Base-by-base conservation (phyloP, 495 filamentous ascomycete genomes). In the Daldinia childiae region DNA sequence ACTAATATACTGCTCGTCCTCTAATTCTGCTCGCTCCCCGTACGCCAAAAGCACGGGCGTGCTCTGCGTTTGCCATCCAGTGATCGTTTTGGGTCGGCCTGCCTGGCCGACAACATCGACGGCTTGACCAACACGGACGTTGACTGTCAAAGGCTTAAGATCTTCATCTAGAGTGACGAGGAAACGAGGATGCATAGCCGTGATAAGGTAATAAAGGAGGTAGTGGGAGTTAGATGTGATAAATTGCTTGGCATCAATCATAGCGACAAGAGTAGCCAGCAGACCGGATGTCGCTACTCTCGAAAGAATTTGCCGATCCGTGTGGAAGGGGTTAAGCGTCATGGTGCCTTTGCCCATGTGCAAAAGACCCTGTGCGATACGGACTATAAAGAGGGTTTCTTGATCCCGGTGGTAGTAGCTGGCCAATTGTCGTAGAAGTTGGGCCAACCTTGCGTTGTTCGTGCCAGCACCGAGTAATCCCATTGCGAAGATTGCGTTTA, bases 341-440 rank as follows among this genome's bases (percentile, higher is more conserved):
- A 98, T 88, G 3, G 95, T 98, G 74, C 96, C 95, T 84, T 99
- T 99, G 84, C 95, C 95, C 95, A 98, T 97, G 83, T 99, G 95
- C 69, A 99, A 77, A 11, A 99, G 88, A 81, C 95, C 95, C 79
- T 99, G 95, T 26, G 95, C 96, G 74, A 99, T 98, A 74, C 95
- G 92, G 34, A 99, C 95, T 95, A 98, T 98, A 84, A 99, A 99
- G 6, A 99, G 82, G 0, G 94, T 92, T 72, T 97, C 94, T 74
- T 93, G 92, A 71, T 99, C 95, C 29, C 95, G 88, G 84, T 97
- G 94, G 78, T 99, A 98, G 85, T 98, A 99, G 82, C 92, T 95
- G 11, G 95, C 95, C 56, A 99, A 84, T 81, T 99, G 95, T 65
- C 95, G 87, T 29, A 99, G 86, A 26, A 99, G 87, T 81, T 98